Base-by-base conservation (phyloP, 2,329 filamentous ascomycete species). In the Fonsecaea multimorphosa region DNA sequence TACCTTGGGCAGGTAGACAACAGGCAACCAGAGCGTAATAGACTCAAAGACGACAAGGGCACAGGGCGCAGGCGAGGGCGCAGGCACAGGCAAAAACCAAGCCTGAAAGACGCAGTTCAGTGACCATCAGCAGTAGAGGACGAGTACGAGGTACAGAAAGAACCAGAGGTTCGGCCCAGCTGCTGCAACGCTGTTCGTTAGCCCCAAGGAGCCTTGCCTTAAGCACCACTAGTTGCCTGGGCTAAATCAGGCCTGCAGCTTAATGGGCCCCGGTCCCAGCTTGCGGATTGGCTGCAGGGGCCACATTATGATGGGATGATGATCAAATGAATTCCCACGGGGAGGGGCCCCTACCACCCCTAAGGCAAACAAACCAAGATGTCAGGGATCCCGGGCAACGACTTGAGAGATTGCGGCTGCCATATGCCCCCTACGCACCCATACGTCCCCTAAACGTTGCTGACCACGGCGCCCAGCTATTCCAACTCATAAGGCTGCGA, bases 241-340 rank as follows among this genome's bases (percentile, higher is more conserved):
- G 38, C 46, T 56, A 59, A 66, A 55, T 52, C 44, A 58, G 36
- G 57, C 40, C 58, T 40, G 58, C 58, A 60, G 31, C 46, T 51
- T 19, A 49, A 58, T 22, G 44, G 36, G 24, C 24, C 40, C 56
- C 38, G 14, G 19, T 53, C 16, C 32, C 16, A 31, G 53, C 38
- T 11, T 29, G 24, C 44, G 29, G 49, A 66, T 66, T 66, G 64
- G 64, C 38, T 52, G n/a, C 22, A 9, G 44, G 27, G 22, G 16
- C 44, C 34, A 29, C 58, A 52, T 60, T 53, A 52, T 46, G 58
- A 60, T 60, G 58, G 56, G 58, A 60, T 63, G 64, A 55, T 66
- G 64, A 66, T 63, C 64, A 59, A 60, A 63, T 59, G 59, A 61
- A 44, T 65, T 58, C 52, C 64, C 56, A 54, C 63, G 58, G 59